Percentiles rank a stretch among this genome's conserved stretches.
Conservation (phyloP, 169 alveolate species). For the Plasmodium coatneyi region DNA sequence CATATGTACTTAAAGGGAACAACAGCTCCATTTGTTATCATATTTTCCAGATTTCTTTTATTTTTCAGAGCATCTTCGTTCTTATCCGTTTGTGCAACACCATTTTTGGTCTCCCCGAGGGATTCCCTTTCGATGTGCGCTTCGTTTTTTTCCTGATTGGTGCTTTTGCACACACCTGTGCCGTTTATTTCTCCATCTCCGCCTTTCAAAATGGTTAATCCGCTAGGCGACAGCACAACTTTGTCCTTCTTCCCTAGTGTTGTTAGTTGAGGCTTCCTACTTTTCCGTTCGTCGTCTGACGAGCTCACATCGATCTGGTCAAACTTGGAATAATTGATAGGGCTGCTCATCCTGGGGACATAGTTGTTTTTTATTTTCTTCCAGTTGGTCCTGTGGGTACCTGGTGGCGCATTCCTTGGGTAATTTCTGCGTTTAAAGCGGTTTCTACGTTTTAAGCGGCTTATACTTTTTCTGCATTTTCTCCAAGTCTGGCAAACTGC, state of each 20-base stretch:
- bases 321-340: constrained; percentile 55
- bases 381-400: not conserved
- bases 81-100: not conserved
- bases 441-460: not conserved
- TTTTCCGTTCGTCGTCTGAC: constrained; percentile 68
- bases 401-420: not conserved
- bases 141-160: not conserved
- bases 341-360: constrained; percentile 37
- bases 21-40: constrained; percentile 64
- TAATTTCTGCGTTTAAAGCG: not conserved
- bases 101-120: not conserved
- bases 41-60: constrained; percentile 10
- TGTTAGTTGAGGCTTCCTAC: constrained; percentile 39
- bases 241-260: constrained; percentile 40
- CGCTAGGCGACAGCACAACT: constrained; percentile 54
- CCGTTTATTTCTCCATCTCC: not conserved
- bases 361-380: not conserved
- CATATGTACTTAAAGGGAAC: constrained; percentile 61
- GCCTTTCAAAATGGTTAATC: constrained; percentile 52
- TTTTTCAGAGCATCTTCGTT: constrained; percentile 1
- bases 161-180: not conserved
- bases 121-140: not conserved
- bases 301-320: constrained; percentile 68
- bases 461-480: not conserved
- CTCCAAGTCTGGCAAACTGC: not conserved